phyloP scores from a whole-genome alignment of 2,329 filamentous ascomycete genomes.

The Anthostomella pinea region DNA sequence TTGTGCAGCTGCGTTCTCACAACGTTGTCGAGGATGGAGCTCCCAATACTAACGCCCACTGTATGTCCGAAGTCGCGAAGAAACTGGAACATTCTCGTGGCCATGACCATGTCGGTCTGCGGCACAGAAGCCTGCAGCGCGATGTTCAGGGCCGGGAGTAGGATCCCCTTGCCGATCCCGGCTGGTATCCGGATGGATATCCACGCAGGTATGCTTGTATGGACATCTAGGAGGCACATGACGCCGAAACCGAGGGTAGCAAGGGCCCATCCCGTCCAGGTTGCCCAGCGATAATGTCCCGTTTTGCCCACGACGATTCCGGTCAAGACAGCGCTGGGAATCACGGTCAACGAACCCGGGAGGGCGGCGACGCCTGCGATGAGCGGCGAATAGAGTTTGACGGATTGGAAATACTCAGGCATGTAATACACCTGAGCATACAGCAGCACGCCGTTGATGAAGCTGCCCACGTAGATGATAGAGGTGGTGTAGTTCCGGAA shows the following conservation, averaged over 20 bases:
- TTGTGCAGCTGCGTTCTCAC: too few species aligned
- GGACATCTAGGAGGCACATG: neutral
- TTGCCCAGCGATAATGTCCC: neutral
- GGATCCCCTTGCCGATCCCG: neutral
- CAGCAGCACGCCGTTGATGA: too few species aligned
- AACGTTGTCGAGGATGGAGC: too few species aligned
- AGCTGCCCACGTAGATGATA: too few species aligned
- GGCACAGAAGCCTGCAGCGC: neutral
- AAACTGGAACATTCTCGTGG: too few species aligned
- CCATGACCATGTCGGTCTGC: too few species aligned
- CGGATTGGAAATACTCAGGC: constrained; percentile 1
- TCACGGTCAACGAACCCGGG: neutral
- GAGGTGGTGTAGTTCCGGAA: too few species aligned
- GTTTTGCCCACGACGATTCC: neutral
- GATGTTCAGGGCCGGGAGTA: neutral
- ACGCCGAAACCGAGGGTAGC: neutral
- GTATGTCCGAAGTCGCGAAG: too few species aligned
- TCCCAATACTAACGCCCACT: too few species aligned
- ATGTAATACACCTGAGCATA: too few species aligned
- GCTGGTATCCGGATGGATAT: neutral
- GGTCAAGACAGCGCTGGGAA: neutral
- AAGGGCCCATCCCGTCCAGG: neutral
- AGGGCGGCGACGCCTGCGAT: neutral
- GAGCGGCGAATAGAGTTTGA: neutral
- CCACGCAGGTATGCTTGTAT: neutral